phyloP scores from a whole-genome alignment of 2,329 filamentous ascomycete genomes.

The Aspergillus sp. region DNA sequence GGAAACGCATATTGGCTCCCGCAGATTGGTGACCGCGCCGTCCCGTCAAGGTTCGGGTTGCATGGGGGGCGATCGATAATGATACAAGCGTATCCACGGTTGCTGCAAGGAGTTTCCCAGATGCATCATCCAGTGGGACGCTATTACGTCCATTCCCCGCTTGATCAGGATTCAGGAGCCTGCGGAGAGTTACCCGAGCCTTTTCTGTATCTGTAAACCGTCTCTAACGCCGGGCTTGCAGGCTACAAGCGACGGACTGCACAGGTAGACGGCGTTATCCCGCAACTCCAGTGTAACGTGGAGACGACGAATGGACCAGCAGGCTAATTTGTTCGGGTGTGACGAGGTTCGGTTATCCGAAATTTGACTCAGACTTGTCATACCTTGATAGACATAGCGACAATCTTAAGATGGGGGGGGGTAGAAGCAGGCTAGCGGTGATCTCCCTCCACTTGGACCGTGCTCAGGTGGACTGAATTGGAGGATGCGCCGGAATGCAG shows the following conservation, averaged over 20 bases:
- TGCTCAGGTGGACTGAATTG: not conserved
- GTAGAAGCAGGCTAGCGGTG: not conserved
- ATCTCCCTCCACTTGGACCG: constrained; percentile 2
- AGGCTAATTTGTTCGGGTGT: constrained; percentile 5
- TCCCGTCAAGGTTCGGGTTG: constrained; percentile 40
- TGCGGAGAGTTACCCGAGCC: not conserved
- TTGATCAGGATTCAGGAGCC: not conserved
- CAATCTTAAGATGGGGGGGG: not conserved
- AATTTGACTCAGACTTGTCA: constrained; percentile 8
- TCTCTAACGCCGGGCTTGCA: not conserved
- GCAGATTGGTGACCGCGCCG: constrained; percentile 29
- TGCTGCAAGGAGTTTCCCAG: constrained; percentile 29
- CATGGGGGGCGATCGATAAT: constrained; percentile 18
- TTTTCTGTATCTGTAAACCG: not conserved
- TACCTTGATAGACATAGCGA: not conserved
- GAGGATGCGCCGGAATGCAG: constrained; percentile 5
- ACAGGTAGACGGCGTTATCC: not conserved
- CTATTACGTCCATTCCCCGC: not conserved
- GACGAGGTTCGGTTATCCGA: constrained; percentile 2
- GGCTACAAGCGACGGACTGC: not conserved
- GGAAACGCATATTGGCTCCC: constrained; percentile 18
- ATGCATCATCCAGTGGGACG: not conserved
- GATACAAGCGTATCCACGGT: constrained; percentile 27
- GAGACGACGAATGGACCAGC: not conserved
- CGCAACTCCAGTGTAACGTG: not conserved